Conservation (phyloP, 345 rosid genomes). For the Linum tenue region DNA sequence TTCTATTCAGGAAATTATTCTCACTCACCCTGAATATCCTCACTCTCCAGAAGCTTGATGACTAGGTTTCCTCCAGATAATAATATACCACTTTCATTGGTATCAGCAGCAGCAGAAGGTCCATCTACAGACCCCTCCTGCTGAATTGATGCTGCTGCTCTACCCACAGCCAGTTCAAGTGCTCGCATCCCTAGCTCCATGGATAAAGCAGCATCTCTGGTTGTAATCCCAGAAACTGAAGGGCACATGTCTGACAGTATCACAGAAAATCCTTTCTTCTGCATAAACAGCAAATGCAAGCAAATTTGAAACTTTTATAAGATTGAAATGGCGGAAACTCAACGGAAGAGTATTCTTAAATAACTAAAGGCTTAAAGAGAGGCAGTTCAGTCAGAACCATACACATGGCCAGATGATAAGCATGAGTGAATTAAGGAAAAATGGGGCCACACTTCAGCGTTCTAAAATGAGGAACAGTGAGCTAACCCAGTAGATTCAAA, state of each 20-base stretch:
- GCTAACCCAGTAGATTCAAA: neutral
- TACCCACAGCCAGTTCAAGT: constrained; percentile 71
- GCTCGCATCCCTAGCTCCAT: constrained; percentile 84
- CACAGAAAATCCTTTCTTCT: constrained; percentile 72
- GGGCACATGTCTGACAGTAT: constrained; percentile 93
- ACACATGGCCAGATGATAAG: neutral
- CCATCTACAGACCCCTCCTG: constrained; percentile 10
- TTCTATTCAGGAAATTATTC: neutral
- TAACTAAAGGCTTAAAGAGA: neutral
- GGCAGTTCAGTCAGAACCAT: neutral
- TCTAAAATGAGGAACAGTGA: no score
- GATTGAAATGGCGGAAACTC: neutral
- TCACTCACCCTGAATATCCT: constrained; percentile 60
- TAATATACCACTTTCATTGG: constrained; percentile 42
- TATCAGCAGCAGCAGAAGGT: constrained; percentile 9
- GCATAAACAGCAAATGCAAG: constrained; percentile 21
- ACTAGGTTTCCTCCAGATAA: constrained; percentile 69
- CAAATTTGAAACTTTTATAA: constrained; percentile 1
- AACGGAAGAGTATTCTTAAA: neutral
- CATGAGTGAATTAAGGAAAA: neutral
- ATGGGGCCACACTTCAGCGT: neutral
- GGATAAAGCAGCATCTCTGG: constrained; percentile 74
- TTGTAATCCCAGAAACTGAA: constrained; percentile 70
- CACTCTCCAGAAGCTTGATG: constrained; percentile 86
- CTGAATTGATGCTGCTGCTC: constrained; percentile 30